phyloP scores from a whole-genome alignment of 768 basidiomycete genomes.

The Tremella mesenterica region DNA sequence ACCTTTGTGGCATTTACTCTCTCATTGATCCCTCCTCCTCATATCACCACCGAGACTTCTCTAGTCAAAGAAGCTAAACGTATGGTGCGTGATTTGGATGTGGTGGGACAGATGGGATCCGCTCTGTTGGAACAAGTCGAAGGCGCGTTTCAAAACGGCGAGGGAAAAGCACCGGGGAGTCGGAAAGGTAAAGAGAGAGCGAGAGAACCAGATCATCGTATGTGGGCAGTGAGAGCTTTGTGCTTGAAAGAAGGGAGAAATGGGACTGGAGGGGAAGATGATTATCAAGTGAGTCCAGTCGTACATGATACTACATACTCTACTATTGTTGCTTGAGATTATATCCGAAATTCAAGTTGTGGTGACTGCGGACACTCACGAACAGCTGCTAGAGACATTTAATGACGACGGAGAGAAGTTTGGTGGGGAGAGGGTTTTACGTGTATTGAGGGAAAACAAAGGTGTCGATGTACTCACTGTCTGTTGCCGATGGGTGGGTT shows the following conservation, averaged over 20 bases:
- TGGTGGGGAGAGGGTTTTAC: conserved; percentile 30
- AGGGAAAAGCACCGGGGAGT: conserved; percentile 16
- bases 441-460: conserved; percentile 21
- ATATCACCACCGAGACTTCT: conserved; percentile 14
- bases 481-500: conserved; percentile 36
- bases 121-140: conserved; percentile 13
- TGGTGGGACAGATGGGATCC: conserved; percentile 12
- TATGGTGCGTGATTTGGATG: conserved; percentile 32
- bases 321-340: background rate
- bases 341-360: conserved; percentile 1
- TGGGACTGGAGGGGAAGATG: conserved; percentile 35
- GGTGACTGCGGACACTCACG: background rate
- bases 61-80: conserved; percentile 27
- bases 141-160: conserved; percentile 32
- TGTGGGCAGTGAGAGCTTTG: conserved; percentile 33
- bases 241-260: conserved; percentile 30
- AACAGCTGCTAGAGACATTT: conserved; percentile 25
- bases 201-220: conserved; percentile 41
- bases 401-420: conserved; percentile 39
- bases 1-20: conserved; percentile 34
- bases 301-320: background rate
- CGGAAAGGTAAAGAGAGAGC: conserved; percentile 26
- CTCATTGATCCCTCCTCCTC: conserved; percentile 16
- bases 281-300: conserved; percentile 30
- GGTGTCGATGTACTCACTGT: conserved; percentile 33